phyloP scores from a whole-genome alignment of 352 stramenopile genomes.

The Pythium graminicola region DNA sequence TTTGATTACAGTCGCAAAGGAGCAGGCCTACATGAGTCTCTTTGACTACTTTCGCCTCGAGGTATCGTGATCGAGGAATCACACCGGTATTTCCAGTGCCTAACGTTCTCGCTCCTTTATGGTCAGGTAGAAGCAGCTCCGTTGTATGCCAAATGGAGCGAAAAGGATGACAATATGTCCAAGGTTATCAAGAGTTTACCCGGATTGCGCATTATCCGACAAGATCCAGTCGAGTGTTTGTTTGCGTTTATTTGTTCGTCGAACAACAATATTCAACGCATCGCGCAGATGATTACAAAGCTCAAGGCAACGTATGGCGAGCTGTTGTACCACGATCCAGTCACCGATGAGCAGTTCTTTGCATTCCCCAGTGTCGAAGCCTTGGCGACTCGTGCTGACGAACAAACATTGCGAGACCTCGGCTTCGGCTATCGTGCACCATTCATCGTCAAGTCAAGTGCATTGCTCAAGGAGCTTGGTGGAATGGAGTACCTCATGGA shows the following conservation, averaged over 20 bases:
- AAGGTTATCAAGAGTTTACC: slow-evolving; percentile 62
- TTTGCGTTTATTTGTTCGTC: slow-evolving; percentile 94
- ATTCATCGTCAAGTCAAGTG: slow-evolving; percentile 32
- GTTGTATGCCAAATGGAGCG: slow-evolving; percentile 45
- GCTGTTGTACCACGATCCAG: slow-evolving; percentile 29
- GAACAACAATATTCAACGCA: slow-evolving; percentile 96
- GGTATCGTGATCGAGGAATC: too few species aligned
- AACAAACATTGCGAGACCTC: slow-evolving; percentile 60
- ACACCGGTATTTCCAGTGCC: too few species aligned
- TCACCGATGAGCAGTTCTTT: slow-evolving; percentile 33
- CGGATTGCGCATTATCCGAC: slow-evolving; percentile 80
- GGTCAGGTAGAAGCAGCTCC: slow-evolving; percentile 26
- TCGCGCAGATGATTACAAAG: slow-evolving; percentile 84
- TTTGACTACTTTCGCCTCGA: slow-evolving; percentile 25
- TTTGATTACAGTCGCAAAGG: slow-evolving; percentile 2
- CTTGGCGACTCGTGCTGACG: slow-evolving; percentile 42
- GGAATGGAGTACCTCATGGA: slow-evolving; percentile 15
- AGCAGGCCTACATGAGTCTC: slow-evolving; percentile 2
- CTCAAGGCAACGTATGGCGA: slow-evolving; percentile 79
- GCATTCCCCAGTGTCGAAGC: slow-evolving; percentile 78
- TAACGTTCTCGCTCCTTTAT: too few species aligned
- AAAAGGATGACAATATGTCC: slow-evolving; percentile 39
- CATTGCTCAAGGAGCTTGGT: slow-evolving; percentile 18
- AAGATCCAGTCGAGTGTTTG: slow-evolving; percentile 91
- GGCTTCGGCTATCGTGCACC: slow-evolving; percentile 80